These are phyloP conservation scores for Trichoderma semiorbis DNA, from an alignment of 2,329 filamentous ascomycete genomes.

Conservation along the genomic window DNA sequence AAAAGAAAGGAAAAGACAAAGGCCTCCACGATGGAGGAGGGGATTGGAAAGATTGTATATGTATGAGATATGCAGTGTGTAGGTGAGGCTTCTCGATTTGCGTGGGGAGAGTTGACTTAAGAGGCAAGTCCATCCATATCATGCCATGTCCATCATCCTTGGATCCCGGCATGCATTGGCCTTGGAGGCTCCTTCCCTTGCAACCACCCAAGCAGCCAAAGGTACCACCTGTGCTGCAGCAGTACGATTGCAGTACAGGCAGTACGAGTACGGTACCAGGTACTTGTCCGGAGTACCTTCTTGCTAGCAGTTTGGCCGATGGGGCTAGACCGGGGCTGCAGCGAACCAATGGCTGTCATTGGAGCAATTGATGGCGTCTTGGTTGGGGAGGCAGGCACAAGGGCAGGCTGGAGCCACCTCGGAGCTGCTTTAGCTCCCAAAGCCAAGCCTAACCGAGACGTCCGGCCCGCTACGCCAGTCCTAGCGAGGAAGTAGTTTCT, in stretches of 20 bases:
- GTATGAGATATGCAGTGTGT: neutral
- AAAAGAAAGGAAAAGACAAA: neutral
- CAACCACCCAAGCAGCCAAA: neutral
- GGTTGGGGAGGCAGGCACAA: slow-evolving; percentile 1
- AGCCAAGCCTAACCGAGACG: slow-evolving; percentile 15
- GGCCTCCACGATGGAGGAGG: neutral
- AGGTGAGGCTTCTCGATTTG: slow-evolving; percentile 12
- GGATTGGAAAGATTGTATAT: neutral
- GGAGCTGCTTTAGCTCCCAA: slow-evolving; percentile 12
- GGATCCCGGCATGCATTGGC: slow-evolving; percentile 11
- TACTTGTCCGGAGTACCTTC: neutral
- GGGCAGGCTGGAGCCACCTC: slow-evolving; percentile 10
- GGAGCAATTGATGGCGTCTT: neutral
- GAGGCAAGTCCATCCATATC: slow-evolving; percentile 16
- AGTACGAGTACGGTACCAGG: neutral
- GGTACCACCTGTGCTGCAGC: neutral
- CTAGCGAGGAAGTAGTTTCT: slow-evolving; percentile 16
- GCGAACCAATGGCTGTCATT: neutral
- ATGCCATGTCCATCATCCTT: slow-evolving; percentile 15
- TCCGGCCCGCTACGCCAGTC: slow-evolving; percentile 9
- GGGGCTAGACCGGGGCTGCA: neutral
- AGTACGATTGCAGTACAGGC: neutral
- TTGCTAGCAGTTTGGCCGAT: neutral
- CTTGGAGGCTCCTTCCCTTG: slow-evolving; percentile 7
- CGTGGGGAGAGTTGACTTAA: slow-evolving; percentile 16